phyloP scores from a whole-genome alignment of 139 green algal species.

The Chlorella vulgaris region DNA sequence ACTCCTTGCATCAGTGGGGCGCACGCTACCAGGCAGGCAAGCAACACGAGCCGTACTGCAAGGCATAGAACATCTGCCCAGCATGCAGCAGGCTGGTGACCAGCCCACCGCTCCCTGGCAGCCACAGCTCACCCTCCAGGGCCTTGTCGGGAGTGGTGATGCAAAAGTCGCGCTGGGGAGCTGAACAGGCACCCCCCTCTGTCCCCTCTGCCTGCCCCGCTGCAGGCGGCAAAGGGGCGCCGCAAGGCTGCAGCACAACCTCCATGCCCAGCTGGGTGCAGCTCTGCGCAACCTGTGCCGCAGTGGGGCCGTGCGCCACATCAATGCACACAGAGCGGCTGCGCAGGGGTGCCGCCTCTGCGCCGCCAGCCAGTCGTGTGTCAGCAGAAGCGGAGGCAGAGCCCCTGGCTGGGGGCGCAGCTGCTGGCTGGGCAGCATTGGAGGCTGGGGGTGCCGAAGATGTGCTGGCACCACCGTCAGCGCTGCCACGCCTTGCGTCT shows the following conservation, averaged over 20 bases:
- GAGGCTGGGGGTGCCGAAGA: neutral
- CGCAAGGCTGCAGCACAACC: neutral
- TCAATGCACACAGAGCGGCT: conserved; percentile 24
- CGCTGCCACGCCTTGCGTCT: neutral
- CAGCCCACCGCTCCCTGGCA: too few relatives aligned
- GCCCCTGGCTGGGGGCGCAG: neutral
- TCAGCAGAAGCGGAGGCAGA: neutral
- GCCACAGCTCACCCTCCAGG: conserved; percentile 13
- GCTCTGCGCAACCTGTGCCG: conserved; percentile 30
- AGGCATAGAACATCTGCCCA: too few relatives aligned
- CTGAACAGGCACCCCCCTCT: too few relatives aligned
- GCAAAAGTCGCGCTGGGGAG: conserved; percentile 38
- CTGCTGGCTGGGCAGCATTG: neutral
- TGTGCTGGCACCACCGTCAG: neutral
- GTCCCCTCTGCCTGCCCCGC: neutral
- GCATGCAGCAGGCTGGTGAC: too few relatives aligned
- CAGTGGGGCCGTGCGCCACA: conserved; percentile 23
- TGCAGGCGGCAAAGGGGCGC: neutral
- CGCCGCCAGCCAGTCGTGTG: neutral
- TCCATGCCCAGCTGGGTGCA: conserved; percentile 45
- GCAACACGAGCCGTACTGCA: too few relatives aligned
- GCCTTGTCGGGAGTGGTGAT: conserved; percentile 49
- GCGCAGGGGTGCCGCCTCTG: neutral
- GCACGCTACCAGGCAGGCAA: too few relatives aligned
- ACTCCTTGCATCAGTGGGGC: neutral